A percentile compares a stretch with the other conserved stretches of the same genome.
These are phyloP conservation scores for Phytopythium chamaehyphon DNA, from an alignment of 352 stramenopile genomes.

Conservation along the genomic window DNA sequence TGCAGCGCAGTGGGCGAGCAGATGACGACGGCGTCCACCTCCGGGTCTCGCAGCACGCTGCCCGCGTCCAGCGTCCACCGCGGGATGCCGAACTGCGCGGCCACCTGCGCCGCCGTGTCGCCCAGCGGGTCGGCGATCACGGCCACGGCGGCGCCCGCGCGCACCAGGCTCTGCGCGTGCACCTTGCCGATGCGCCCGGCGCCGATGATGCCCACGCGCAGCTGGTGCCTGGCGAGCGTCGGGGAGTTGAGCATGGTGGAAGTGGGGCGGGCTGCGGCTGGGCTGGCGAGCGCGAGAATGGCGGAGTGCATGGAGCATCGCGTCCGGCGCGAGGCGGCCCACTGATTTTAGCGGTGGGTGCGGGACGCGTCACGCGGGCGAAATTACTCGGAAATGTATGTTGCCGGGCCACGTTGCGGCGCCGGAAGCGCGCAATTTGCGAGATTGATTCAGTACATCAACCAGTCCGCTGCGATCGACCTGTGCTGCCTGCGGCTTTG, in stretches of 20 bases:
- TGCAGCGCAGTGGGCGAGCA: slow-evolving; percentile 93
- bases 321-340: too few species aligned
- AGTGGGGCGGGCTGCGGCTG: neutral
- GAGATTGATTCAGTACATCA: too few species aligned
- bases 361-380: too few species aligned
- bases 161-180: slow-evolving; percentile 15
- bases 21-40: slow-evolving; percentile 95
- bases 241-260: slow-evolving; percentile 24
- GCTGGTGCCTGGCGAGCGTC: neutral
- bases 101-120: slow-evolving; percentile 1
- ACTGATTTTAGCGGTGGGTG: too few species aligned
- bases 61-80: slow-evolving; percentile 70
- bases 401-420: too few species aligned
- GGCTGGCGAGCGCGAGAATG: neutral
- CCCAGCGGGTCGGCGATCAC: slow-evolving; percentile 35
- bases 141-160: slow-evolving; percentile 10
- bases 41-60: slow-evolving; percentile 90
- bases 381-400: too few species aligned
- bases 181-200: slow-evolving; percentile 16
- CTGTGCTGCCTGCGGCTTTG: too few species aligned
- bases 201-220: slow-evolving; percentile 17
- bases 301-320: too few species aligned
- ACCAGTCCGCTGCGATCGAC: too few species aligned
- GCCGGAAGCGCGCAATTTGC: too few species aligned
- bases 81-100: slow-evolving; percentile 11